A percentile compares a stretch with the other conserved stretches of the same genome.
Evolutionary conservation across 257 asterid genomes (phyloP).

Genomic region (Solanum arcanum): DNA sequence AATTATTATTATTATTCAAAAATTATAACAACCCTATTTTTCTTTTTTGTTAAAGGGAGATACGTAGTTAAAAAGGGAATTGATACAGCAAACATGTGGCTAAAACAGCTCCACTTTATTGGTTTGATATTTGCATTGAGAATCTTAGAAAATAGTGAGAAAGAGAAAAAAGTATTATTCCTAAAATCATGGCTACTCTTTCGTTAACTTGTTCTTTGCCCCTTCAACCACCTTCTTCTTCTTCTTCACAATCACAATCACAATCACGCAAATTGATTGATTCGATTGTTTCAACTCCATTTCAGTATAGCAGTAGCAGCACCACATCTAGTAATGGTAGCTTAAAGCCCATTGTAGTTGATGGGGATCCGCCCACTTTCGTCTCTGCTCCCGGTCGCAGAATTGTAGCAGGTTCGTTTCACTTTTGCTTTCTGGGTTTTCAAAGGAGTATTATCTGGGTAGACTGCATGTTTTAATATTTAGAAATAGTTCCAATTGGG

Average conservation of each 20-base stretch:
- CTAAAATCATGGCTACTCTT: conserved; percentile 13
- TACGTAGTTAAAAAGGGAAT: not conserved
- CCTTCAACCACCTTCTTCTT: conserved; percentile 16
- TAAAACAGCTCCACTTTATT: not conserved
- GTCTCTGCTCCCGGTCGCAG: conserved; percentile 94
- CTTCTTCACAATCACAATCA: not conserved
- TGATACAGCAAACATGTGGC: not conserved
- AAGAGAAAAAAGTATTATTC: not conserved
- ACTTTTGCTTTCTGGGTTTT: not conserved
- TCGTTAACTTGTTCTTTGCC: conserved; percentile 42
- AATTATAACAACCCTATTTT: no score
- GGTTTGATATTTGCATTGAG: not conserved
- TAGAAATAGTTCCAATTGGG: not conserved
- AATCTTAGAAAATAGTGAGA: not conserved
- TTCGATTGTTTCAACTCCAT: conserved; percentile 22
- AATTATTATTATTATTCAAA: no score
- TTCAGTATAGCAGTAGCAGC: not conserved
- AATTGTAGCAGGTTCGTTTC: conserved; percentile 64
- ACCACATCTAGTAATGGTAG: not conserved
- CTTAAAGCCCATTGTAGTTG: conserved; percentile 57
- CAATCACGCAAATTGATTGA: conserved; percentile 8
- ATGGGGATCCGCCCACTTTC: conserved; percentile 85
- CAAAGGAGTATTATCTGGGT: not conserved
- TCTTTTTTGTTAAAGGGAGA: not conserved
- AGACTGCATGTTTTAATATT: not conserved